Base-by-base conservation (phyloP, 108 stramenopile species). In the Skeletonema potamos region DNA sequence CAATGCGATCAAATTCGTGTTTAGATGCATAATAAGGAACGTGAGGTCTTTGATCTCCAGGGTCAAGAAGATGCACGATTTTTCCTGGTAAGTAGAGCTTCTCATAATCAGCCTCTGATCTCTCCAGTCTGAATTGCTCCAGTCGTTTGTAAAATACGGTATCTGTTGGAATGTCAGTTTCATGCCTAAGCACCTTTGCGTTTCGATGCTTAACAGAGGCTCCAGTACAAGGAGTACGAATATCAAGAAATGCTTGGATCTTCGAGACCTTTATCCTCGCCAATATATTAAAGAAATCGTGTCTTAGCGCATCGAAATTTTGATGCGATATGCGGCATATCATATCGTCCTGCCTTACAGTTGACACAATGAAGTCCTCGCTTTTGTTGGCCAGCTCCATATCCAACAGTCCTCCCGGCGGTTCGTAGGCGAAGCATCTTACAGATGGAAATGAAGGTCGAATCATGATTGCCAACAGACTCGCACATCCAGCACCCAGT, bases 261-360 rank as follows among this genome's bases (percentile, higher is more conserved):
- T 85, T 85, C 22, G 58, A 71, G 6, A 85, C 74, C 51, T 78
- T 80, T 15, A 77, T 76, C 7, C 84, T 34, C 18, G 62, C 15
- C 27, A 85, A 48, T 27, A 74, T 37, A 15, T 68, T 41, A 24
- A 77, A 68, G 48, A 79, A 63, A 7, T 85, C 54, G 34, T 82
- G 71, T 18, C 76, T 29, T 10, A 85, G 8, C 56, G 69, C 57
- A 30, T 55, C 48, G 27, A 92, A 72, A 26, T 68, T 59, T 0
- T 87, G 88, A 68, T 74, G 84, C 3, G 66, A 70, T 27, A 64
- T 13, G 17, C 62, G 44, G 26, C 86, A 66, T 60, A 89, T 68
- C 8, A 89, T 44, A 22, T 82, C 58, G 24, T 89, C 83, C 20
- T 92, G 88, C 22, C 87, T 84, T 8, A 82, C 73, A 20, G 86